Conservation (phyloP, 2,329 filamentous ascomycete species). For the Fusarium odoratissimum region DNA sequence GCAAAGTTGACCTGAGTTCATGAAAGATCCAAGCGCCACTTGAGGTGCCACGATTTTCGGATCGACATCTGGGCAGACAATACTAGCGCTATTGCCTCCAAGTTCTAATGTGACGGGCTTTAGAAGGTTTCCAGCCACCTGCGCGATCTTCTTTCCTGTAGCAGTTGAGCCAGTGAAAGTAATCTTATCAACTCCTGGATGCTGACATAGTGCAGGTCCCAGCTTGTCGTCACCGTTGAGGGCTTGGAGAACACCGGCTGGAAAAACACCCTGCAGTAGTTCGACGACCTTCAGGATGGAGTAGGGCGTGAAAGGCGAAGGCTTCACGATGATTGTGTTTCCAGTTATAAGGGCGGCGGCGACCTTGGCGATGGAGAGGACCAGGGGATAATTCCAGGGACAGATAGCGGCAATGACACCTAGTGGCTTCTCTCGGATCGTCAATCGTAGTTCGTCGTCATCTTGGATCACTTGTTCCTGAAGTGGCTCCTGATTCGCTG, state of each 20-base stretch:
- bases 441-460: background rate
- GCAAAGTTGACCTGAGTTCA: conserved; percentile 61
- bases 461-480: background rate
- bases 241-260: conserved; percentile 69
- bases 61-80: conserved; percentile 68
- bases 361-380: conserved; percentile 64
- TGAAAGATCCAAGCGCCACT: conserved; percentile 61
- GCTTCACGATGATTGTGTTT: conserved; percentile 66
- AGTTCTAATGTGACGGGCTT: conserved; percentile 72
- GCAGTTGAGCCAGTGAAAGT: conserved; percentile 71
- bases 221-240: conserved; percentile 70
- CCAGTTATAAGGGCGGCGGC: conserved; percentile 66
- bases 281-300: conserved; percentile 68
- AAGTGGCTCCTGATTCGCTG: background rate
- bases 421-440: conserved; percentile 45
- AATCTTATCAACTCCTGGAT: conserved; percentile 70
- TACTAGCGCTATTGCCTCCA: conserved; percentile 68
- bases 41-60: conserved; percentile 46
- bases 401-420: conserved; percentile 60
- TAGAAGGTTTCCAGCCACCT: conserved; percentile 62
- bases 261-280: conserved; percentile 65
- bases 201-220: conserved; percentile 66
- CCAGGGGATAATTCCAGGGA: conserved; percentile 67
- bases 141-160: conserved; percentile 71
- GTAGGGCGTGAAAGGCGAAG: conserved; percentile 69